These are phyloP conservation scores for Psilocybe azurescens DNA, from an alignment of 768 basidiomycete species.

Conservation along the genomic window DNA sequence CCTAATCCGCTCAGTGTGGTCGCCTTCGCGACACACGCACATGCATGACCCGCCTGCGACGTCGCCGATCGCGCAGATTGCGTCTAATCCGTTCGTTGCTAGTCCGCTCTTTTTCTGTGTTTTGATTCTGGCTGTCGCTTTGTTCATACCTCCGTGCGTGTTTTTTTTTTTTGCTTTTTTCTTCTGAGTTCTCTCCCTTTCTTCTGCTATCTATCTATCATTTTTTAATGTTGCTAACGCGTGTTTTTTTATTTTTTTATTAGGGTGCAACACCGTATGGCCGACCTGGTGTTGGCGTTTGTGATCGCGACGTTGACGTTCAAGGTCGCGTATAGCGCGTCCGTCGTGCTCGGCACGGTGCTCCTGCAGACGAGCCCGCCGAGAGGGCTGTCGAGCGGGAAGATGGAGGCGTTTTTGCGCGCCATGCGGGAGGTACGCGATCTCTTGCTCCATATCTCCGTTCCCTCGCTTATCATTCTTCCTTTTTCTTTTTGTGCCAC, in stretches of 20 bases:
- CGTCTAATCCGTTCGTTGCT: constrained; percentile 79
- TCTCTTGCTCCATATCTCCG: background rate
- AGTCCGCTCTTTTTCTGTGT: constrained; percentile 65
- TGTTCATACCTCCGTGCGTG: constrained; percentile 62
- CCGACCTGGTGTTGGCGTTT: constrained; percentile 88
- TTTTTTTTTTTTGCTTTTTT: background rate
- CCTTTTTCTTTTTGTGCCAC: background rate
- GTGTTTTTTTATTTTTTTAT: constrained; percentile 2
- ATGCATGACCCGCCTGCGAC: constrained; percentile 39
- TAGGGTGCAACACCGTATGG: constrained; percentile 61
- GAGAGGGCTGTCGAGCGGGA: constrained; percentile 58
- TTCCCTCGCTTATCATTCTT: too few species aligned
- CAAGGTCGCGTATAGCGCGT: constrained; percentile 84
- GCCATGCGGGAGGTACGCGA: constrained; percentile 76
- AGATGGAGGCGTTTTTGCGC: constrained; percentile 83
- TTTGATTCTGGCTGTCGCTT: constrained; percentile 57
- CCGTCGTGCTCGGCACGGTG: constrained; percentile 81
- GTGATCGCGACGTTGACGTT: constrained; percentile 80
- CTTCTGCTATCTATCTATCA: too few species aligned
- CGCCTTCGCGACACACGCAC: constrained; percentile 36
- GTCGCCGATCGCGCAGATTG: constrained; percentile 39
- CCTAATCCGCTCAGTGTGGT: constrained; percentile 51
- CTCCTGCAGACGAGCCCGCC: constrained; percentile 89
- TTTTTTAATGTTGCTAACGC: background rate
- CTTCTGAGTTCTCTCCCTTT: too few species aligned